Evolutionary conservation across 2,329 filamentous ascomycete species (phyloP).

Genomic region (Sarocladium oryzae): DNA sequence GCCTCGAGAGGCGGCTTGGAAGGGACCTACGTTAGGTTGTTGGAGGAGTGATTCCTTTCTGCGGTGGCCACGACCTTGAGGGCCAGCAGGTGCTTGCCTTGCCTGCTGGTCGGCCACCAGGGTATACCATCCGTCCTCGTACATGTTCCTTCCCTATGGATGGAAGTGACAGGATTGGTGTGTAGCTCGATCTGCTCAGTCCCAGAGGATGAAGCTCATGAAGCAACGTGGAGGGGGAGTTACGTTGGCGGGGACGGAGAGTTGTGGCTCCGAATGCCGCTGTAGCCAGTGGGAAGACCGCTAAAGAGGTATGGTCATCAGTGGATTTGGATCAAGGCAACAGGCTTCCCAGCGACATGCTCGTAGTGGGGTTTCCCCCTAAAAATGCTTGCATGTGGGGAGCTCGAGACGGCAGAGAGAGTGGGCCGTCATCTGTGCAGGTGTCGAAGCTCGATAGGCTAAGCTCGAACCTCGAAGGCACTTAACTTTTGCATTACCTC

Average conservation of each 20-base stretch:
- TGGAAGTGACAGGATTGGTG: not conserved
- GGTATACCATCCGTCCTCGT: slow-evolving; percentile 80
- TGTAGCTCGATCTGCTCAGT: not conserved
- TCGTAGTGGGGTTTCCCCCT: not conserved
- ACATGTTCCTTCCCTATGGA: slow-evolving; percentile 48
- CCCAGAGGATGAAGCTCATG: not conserved
- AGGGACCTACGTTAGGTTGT: slow-evolving; percentile 50
- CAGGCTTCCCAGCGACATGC: not conserved
- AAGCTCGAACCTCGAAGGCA: not conserved
- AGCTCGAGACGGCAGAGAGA: not conserved
- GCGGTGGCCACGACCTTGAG: slow-evolving; percentile 46
- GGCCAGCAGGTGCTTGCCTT: slow-evolving; percentile 22
- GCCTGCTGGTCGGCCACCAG: slow-evolving; percentile 53
- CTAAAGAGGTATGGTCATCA: slow-evolving; percentile 3
- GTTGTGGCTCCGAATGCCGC: slow-evolving; percentile 6
- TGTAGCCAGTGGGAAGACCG: slow-evolving; percentile 1
- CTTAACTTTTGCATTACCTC: slow-evolving; percentile 8
- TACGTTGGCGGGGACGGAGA: slow-evolving; percentile 5
- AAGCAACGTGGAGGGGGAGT: slow-evolving; percentile 8
- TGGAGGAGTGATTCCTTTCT: slow-evolving; percentile 65
- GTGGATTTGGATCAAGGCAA: not conserved
- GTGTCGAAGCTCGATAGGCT: not conserved
- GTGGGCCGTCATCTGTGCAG: not conserved
- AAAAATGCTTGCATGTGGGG: not conserved
- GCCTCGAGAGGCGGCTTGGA: not conserved